Evolutionary conservation across 169 alveolate species (phyloP).

Genomic region (Eimeria necatrix): DNA sequence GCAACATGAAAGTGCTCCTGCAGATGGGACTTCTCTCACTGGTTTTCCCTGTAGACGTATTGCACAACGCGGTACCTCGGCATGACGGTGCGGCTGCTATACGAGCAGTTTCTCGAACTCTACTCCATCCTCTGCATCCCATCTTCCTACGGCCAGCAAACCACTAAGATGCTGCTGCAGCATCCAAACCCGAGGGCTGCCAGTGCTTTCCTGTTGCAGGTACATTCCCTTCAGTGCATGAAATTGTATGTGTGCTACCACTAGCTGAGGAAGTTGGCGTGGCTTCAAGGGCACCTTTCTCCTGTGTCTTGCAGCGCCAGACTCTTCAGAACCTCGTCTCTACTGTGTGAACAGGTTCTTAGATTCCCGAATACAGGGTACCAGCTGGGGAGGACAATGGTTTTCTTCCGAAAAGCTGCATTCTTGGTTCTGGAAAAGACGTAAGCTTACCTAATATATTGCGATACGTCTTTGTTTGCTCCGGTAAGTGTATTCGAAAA

Average conservation of each 20-base stretch:
- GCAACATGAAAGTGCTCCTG: too few relatives aligned
- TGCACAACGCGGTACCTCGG: conserved; percentile 69
- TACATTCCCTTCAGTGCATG: not conserved
- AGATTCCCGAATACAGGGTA: conserved; percentile 69
- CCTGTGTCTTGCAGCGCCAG: too few relatives aligned
- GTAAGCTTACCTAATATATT: not conserved
- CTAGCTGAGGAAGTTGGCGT: too few relatives aligned
- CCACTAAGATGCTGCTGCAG: not conserved
- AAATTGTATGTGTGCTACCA: too few relatives aligned
- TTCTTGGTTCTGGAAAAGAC: conserved; percentile 67
- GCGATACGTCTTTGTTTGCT: too few relatives aligned
- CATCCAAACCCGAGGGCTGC: conserved; percentile 62
- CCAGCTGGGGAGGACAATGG: conserved; percentile 77
- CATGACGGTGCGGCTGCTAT: conserved; percentile 66
- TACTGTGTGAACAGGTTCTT: conserved; percentile 31
- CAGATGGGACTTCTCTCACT: too few relatives aligned
- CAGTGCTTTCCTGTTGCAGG: conserved; percentile 61
- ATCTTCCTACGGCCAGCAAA: conserved; percentile 35
- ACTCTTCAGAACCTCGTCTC: not conserved
- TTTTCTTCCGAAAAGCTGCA: conserved; percentile 75
- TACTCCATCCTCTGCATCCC: conserved; percentile 67
- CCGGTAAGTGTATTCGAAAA: too few relatives aligned
- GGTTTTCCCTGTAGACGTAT: conserved; percentile 19
- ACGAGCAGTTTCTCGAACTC: conserved; percentile 47
- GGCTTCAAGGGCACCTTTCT: too few relatives aligned